phyloP scores from a whole-genome alignment of 192 early-diverging fungal species.

The Glomus cerebriforme region DNA sequence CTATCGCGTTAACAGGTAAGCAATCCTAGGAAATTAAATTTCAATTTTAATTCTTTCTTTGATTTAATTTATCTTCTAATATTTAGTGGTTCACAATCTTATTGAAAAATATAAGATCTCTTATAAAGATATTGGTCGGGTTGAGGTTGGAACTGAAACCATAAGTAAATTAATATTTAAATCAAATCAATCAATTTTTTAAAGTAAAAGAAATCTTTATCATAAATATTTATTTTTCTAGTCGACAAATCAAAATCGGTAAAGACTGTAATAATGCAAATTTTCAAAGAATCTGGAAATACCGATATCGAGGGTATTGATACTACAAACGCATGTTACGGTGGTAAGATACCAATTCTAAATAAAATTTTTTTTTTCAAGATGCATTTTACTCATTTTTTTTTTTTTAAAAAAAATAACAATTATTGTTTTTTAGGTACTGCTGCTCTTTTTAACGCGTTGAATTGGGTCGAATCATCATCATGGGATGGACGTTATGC shows the following conservation, averaged over 20 bases:
- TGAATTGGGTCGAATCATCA: conserved; percentile 96
- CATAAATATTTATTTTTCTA: too few relatives aligned
- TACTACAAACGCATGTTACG: conserved; percentile 99
- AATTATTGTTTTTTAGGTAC: conserved; percentile 59
- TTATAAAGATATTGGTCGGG: conserved; percentile 83
- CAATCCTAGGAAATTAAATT: background rate
- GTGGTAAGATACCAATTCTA: conserved; percentile 52
- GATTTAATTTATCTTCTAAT: background rate
- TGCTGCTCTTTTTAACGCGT: conserved; percentile 91
- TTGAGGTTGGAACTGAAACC: conserved; percentile 98
- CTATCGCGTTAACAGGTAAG: conserved; percentile 82
- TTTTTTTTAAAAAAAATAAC: too few relatives aligned
- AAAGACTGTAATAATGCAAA: conserved; percentile 95
- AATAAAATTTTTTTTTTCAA: background rate
- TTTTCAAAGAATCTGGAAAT: conserved; percentile 91
- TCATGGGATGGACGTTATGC: conserved; percentile 93
- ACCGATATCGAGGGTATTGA: conserved; percentile 95
- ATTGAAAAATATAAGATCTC: conserved; percentile 91
- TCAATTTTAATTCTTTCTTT: background rate
- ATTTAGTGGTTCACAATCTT: conserved; percentile 81
- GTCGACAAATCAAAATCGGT: conserved; percentile 98
- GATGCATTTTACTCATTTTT: background rate
- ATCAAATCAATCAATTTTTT: too few relatives aligned
- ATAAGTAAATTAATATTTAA: too few relatives aligned
- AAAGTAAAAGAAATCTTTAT: too few relatives aligned